These are phyloP conservation scores for Posidonia oceanica DNA, from an alignment of 116 monocot species.

Conservation along the genomic window DNA sequence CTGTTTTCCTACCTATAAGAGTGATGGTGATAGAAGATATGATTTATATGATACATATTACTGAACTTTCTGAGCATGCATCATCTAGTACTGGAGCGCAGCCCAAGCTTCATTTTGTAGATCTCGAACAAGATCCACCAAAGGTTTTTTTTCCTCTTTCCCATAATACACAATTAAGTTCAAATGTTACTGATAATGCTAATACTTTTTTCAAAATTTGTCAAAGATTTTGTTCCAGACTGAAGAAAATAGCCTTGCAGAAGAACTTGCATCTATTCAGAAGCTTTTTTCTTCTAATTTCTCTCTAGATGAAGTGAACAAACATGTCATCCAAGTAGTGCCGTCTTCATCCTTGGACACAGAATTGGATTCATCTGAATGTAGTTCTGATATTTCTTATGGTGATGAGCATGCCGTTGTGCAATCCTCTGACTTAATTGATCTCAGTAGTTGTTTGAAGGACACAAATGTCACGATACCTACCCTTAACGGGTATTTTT, in stretches of 20 bases:
- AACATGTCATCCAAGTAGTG: slow-evolving; percentile 7
- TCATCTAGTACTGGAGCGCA: slow-evolving; percentile 20
- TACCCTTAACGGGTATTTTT: slow-evolving; percentile 69
- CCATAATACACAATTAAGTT: not conserved
- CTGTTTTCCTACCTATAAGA: slow-evolving; percentile 33
- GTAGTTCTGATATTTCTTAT: not conserved
- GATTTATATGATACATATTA: slow-evolving; percentile 69
- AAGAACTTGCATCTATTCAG: slow-evolving; percentile 51
- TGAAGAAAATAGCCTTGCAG: slow-evolving; percentile 27
- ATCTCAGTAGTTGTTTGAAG: slow-evolving; percentile 40
- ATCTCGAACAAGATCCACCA: slow-evolving; percentile 59
- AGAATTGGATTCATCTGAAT: not conserved
- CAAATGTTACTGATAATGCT: slow-evolving; percentile 1
- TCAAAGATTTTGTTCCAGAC: slow-evolving; percentile 17
- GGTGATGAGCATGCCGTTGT: slow-evolving; percentile 6
- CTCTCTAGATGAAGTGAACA: slow-evolving; percentile 19
- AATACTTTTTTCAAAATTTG: not conserved
- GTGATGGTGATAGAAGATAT: slow-evolving; percentile 82
- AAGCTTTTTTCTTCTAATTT: slow-evolving; percentile 47
- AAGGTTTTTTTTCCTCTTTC: slow-evolving; percentile 25
- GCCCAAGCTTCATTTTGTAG: slow-evolving; percentile 38
- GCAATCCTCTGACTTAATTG: slow-evolving; percentile 26
- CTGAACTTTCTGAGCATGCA: slow-evolving; percentile 42
- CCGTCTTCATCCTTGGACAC: slow-evolving; percentile 7
- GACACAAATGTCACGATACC: slow-evolving; percentile 53